Conservation (phyloP, 2,329 filamentous ascomycete genomes). For the Biscogniauxia sp. region DNA sequence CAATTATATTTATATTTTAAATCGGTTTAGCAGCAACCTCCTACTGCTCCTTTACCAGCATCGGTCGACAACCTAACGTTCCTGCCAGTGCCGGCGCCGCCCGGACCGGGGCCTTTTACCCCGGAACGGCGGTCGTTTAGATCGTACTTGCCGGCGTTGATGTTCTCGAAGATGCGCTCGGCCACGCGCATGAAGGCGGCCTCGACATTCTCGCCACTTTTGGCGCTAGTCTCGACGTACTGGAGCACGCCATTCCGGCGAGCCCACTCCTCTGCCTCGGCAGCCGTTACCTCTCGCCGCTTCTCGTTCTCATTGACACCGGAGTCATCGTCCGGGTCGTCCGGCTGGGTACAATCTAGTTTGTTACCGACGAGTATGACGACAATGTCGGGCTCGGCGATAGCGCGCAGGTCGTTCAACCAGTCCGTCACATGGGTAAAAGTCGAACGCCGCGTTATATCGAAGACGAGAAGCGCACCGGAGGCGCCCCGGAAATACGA, state of each 20-base stretch:
- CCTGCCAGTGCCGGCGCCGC: slow-evolving; percentile 36
- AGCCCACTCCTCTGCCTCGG: slow-evolving; percentile 91
- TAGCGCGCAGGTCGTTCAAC: slow-evolving; percentile 90
- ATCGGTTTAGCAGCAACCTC: slow-evolving; percentile 47
- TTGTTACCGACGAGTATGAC: slow-evolving; percentile 97
- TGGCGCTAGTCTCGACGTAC: slow-evolving; percentile 95
- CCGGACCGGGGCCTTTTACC: slow-evolving; percentile 70
- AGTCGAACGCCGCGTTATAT: slow-evolving; percentile 81
- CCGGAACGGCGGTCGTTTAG: slow-evolving; percentile 89
- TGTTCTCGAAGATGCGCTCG: slow-evolving; percentile 94
- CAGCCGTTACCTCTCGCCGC: slow-evolving; percentile 73
- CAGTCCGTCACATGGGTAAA: slow-evolving; percentile 89
- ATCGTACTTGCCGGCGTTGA: slow-evolving; percentile 92
- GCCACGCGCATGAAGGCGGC: slow-evolving; percentile 90
- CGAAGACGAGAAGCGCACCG: slow-evolving; percentile 81
- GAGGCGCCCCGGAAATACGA: slow-evolving; percentile 85
- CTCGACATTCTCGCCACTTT: slow-evolving; percentile 92
- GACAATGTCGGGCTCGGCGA: slow-evolving; percentile 93
- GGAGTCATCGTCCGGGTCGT: slow-evolving; percentile 28
- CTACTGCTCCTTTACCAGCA: slow-evolving; percentile 37
- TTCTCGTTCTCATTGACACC: slow-evolving; percentile 47
- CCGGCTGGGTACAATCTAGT: slow-evolving; percentile 66
- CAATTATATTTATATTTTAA: no score
- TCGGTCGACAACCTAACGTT: slow-evolving; percentile 46
- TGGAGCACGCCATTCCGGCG: slow-evolving; percentile 79